These are phyloP conservation scores for Rubroshorea leprosula DNA, from an alignment of 345 rosid genomes.

Conservation along the genomic window DNA sequence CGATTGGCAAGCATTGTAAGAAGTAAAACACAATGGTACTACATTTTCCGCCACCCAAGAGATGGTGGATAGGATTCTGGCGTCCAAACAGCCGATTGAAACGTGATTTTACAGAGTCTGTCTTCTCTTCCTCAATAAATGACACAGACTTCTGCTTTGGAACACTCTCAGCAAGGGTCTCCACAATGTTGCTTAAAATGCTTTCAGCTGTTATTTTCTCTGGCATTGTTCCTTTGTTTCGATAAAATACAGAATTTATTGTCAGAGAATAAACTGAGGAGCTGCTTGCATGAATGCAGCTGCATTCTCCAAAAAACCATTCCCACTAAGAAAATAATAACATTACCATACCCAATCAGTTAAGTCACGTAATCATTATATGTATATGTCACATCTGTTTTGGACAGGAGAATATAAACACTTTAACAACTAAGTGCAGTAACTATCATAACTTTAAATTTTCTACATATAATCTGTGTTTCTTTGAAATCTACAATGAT, in stretches of 20 bases:
- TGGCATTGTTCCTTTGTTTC: constrained; percentile 49
- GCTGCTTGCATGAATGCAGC: too few species aligned
- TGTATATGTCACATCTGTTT: too few species aligned
- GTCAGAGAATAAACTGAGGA: constrained; percentile 6
- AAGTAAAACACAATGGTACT: constrained; percentile 13
- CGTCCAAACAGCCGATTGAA: constrained; percentile 77
- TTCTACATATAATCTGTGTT: too few species aligned
- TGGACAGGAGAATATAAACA: too few species aligned
- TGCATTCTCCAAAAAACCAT: background rate
- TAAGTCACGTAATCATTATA: too few species aligned
- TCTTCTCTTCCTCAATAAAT: constrained; percentile 52
- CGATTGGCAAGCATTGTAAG: background rate
- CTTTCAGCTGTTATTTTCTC: constrained; percentile 64
- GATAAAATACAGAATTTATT: constrained; percentile 11
- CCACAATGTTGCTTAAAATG: constrained; percentile 47
- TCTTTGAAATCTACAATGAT: too few species aligned
- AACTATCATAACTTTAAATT: too few species aligned
- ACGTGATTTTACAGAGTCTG: constrained; percentile 40
- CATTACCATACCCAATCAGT: too few species aligned
- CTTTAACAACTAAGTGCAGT: too few species aligned
- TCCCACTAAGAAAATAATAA: background rate
- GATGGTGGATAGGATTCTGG: constrained; percentile 59
- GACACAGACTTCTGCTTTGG: constrained; percentile 58
- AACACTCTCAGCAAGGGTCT: constrained; percentile 53
- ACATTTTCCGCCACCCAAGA: constrained; percentile 95